These are phyloP conservation scores for Zopfia rhizophila DNA, from an alignment of 2,329 filamentous ascomycete species.

Conservation along the genomic window DNA sequence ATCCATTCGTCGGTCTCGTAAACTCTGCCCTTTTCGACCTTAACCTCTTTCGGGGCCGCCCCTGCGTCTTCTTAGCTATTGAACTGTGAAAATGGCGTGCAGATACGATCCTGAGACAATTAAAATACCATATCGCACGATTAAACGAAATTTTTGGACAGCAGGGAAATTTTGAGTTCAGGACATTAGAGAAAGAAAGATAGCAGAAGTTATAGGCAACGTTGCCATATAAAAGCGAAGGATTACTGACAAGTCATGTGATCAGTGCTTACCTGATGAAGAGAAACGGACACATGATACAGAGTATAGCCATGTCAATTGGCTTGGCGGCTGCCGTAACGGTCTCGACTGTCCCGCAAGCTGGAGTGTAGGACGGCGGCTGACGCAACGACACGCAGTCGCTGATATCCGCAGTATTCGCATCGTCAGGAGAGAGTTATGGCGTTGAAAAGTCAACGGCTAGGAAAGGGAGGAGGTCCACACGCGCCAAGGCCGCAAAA, in stretches of 20 bases:
- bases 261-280: conserved; percentile 46
- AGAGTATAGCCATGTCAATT: no score
- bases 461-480: no score
- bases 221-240: conserved; percentile 3
- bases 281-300: conserved; percentile 32
- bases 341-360: conserved; percentile 18
- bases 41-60: conserved; percentile 51
- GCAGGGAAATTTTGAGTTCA: not conserved
- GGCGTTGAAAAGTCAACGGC: no score
- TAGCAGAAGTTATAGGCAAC: not conserved
- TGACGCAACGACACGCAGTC: conserved; percentile 35
- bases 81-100: not conserved
- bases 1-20: conserved; percentile 83
- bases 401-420: conserved; percentile 32
- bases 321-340: conserved; percentile 26
- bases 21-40: conserved; percentile 69
- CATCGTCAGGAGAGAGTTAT: conserved; percentile 32
- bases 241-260: conserved; percentile 38
- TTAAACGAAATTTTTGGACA: no score
- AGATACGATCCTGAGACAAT: not conserved
- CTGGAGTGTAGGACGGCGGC: conserved; percentile 12
- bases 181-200: not conserved
- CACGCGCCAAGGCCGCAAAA: conserved; percentile 36
- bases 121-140: no score
- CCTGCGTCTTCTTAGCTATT: conserved; percentile 21